Percentiles rank a stretch among this genome's conserved stretches.
Evolutionary conservation across 306 rosid genomes (phyloP).

Genomic region (Hippophae tibetana): DNA sequence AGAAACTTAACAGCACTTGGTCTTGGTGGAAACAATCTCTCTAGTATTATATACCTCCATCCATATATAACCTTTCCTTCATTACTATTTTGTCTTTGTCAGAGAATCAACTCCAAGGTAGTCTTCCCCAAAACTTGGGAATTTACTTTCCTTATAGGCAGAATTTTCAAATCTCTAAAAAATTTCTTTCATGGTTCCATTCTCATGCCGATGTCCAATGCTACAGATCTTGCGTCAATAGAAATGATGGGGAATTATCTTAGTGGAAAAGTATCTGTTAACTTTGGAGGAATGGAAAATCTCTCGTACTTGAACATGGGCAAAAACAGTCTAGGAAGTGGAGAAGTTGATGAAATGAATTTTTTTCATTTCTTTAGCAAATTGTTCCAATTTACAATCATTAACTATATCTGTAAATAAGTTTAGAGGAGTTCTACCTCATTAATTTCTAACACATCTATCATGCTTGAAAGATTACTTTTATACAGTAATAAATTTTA

Average conservation of each 20-base stretch:
- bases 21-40: not conserved
- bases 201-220: constrained; percentile 16
- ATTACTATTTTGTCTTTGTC: not conserved
- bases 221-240: not conserved
- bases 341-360: not conserved
- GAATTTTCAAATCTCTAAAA: constrained; percentile 1
- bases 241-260: not conserved
- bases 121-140: constrained; percentile 9
- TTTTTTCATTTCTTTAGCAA: not conserved
- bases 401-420: not conserved
- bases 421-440: constrained; percentile 11
- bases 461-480: not conserved
- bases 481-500: not conserved
- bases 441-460: not conserved
- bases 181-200: not conserved
- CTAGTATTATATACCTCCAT: not conserved
- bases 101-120: not conserved
- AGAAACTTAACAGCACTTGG: not conserved
- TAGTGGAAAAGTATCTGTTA: constrained; percentile 1
- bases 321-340: not conserved
- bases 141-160: not conserved
- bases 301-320: not conserved
- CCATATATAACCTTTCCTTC: constrained; percentile 1
- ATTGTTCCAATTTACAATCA: accelerated
- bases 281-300: not conserved